phyloP scores from a whole-genome alignment of 1,284 basidiomycete genomes.

The Xerocomus minutiporus region DNA sequence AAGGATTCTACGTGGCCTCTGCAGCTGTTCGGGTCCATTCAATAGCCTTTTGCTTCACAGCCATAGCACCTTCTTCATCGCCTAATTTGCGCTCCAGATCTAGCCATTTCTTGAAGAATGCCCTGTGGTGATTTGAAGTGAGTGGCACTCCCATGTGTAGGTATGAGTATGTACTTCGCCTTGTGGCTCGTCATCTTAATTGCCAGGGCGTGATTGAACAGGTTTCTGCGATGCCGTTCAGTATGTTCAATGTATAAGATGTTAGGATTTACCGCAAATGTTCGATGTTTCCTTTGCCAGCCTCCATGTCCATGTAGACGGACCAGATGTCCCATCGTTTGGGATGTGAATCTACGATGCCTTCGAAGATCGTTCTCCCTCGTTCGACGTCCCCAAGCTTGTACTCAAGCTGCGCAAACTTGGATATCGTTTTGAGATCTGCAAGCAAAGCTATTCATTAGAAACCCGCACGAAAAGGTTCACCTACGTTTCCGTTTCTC shows the following conservation, averaged over 20 bases:
- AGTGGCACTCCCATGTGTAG: conserved; percentile 1
- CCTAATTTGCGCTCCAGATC: conserved; percentile 84
- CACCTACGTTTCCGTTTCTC: conserved; percentile 91
- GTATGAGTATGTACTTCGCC: conserved; percentile 64
- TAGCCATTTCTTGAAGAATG: conserved; percentile 98
- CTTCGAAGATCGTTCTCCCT: conserved; percentile 95
- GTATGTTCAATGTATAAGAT: conserved; percentile 4
- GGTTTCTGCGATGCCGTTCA: conserved; percentile 46
- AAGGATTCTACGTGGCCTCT: conserved; percentile 32
- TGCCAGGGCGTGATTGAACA: conserved; percentile 80
- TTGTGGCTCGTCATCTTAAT: conserved; percentile 92
- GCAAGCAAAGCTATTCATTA: conserved; percentile 6
- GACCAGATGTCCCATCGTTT: conserved; percentile 96
- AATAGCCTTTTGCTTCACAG: conserved; percentile 83
- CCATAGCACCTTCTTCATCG: conserved; percentile 76
- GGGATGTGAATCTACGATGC: conserved; percentile 90
- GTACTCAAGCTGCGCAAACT: conserved; percentile 95
- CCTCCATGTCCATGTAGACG: conserved; percentile 96
- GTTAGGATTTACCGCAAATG: conserved; percentile 53
- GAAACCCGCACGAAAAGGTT: neutral
- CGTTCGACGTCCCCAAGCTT: conserved; percentile 91
- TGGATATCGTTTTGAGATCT: conserved; percentile 94
- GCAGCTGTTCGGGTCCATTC: conserved; percentile 75
- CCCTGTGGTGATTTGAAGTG: conserved; percentile 40
- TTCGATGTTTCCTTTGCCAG: conserved; percentile 71